Evolutionary conservation across 306 rosid species (phyloP), one percentile per base, ranked within the genome.

Genomic region (Begonia fuchsioides): DNA sequence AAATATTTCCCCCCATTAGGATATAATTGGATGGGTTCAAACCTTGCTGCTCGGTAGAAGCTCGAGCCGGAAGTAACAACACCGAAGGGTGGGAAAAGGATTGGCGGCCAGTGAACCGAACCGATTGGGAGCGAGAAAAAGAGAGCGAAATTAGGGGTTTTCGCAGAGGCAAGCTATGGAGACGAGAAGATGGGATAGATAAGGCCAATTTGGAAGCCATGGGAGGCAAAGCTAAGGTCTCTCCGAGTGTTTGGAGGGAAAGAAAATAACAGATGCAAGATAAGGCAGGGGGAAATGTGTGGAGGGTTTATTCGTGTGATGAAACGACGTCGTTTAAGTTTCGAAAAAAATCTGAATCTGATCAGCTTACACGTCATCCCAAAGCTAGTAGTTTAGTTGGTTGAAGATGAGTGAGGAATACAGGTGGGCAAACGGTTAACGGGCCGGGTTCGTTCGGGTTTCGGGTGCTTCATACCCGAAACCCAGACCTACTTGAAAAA

Each of bases 11-110:
- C 3, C 35, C 35, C 35, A 26, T 26, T 20, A 20, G 35, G 3
- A 8, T 3, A 26, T 26, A 26, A 8, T 26, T 5, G 7, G 8
- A 26, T 26, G 5, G 43, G 41, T 44, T 15, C 39, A 53, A 44
- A 86, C 94, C 94, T 80, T 72, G 81, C 59, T 75, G 80, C 50
- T 90, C 92, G 40, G 95, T 67, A 4, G 95, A 56, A 51, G 97
- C 97, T 59, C 61, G 78, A 45, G 60, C 53, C 17, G 93, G 68
- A 17, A 71, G 58, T 43, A 70, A 4, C 10, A 77, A 50, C 32
- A 76, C 32, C 6, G 63, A 60, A 51, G 82, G 93, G 13, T 74
- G 90, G 54, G 68, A 71, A 52, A 68, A 58, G 0, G 70, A 50
- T 10, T 62, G 72, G 17, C 67, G 72, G 14, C 76, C 76, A 46